Evolutionary conservation across 495 filamentous ascomycete species (phyloP).

Genomic region (Copromyces sp.): DNA sequence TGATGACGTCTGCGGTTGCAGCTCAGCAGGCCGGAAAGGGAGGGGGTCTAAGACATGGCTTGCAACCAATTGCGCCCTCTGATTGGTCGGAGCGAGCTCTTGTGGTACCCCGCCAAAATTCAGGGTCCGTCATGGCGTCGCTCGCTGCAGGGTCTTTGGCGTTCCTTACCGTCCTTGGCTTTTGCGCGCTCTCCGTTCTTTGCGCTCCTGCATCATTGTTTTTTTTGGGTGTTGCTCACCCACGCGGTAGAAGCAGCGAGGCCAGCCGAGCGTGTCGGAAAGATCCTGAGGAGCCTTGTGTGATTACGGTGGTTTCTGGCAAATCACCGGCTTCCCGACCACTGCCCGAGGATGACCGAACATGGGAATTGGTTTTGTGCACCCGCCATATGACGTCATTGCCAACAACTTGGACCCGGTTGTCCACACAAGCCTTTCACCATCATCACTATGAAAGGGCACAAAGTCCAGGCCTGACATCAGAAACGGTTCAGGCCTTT

Average conservation of each 20-base stretch:
- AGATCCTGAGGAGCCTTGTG: not conserved
- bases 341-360: not conserved
- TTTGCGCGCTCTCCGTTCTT: not conserved
- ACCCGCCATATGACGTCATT: not conserved
- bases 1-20: slow-evolving; percentile 15
- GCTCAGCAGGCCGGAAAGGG: not conserved
- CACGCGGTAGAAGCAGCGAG: not conserved
- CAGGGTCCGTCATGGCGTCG: slow-evolving; percentile 10
- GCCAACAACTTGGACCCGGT: not conserved
- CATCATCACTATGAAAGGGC: not conserved
- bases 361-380: not conserved
- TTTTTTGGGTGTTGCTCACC: not conserved
- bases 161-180: not conserved
- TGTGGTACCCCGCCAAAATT: slow-evolving; percentile 4
- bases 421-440: not conserved
- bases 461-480: not conserved
- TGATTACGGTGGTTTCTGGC: not conserved
- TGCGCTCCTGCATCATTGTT: not conserved
- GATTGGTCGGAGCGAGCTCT: slow-evolving; percentile 7
- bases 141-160: slow-evolving; percentile 9
- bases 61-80: not conserved
- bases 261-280: not conserved
- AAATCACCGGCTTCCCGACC: not conserved
- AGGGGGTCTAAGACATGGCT: slow-evolving; percentile 7
- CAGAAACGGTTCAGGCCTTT: not conserved